These are phyloP conservation scores for Moesziomyces sp. DNA, from an alignment of 1,284 basidiomycete species.

Conservation along the genomic window DNA sequence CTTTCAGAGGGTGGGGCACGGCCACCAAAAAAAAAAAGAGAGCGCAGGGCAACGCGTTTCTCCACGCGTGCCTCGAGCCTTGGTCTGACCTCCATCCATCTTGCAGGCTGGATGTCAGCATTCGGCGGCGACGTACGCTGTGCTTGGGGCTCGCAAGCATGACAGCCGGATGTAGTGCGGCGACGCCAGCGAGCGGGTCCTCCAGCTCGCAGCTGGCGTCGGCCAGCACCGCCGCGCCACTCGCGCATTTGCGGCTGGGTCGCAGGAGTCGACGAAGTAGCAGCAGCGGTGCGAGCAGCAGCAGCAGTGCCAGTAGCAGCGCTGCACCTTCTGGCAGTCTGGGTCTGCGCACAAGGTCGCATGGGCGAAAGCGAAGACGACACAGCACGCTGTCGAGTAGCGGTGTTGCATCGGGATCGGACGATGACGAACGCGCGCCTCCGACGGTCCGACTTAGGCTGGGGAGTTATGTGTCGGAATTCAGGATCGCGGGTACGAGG, in stretches of 20 bases:
- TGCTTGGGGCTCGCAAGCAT: not conserved
- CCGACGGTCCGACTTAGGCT: constrained; percentile 26
- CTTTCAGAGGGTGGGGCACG: too few relatives aligned
- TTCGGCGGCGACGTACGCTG: not conserved
- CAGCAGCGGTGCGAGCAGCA: constrained; percentile 9
- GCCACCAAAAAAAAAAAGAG: too few relatives aligned
- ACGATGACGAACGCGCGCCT: constrained; percentile 20
- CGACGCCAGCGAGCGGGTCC: not conserved
- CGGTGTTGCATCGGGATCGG: constrained; percentile 25
- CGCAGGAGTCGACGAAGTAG: constrained; percentile 17
- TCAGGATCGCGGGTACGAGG: constrained; percentile 10
- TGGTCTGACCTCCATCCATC: too few relatives aligned
- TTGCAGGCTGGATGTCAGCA: not conserved
- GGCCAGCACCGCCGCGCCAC: not conserved
- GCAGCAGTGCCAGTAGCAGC: not conserved
- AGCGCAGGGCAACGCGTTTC: too few relatives aligned
- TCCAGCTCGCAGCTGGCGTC: constrained; percentile 3
- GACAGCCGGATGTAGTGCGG: constrained; percentile 8
- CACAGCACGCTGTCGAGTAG: constrained; percentile 25
- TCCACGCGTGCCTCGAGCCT: too few relatives aligned
- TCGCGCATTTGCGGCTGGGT: constrained; percentile 14
- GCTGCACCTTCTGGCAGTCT: too few relatives aligned
- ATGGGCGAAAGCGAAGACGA: constrained; percentile 19
- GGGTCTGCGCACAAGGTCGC: not conserved
- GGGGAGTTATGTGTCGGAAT: constrained; percentile 28